Evolutionary conservation across 2,329 filamentous ascomycete genomes (phyloP), one percentile per base, ranked within the genome.

Genomic region (Cladosporium sp.): DNA sequence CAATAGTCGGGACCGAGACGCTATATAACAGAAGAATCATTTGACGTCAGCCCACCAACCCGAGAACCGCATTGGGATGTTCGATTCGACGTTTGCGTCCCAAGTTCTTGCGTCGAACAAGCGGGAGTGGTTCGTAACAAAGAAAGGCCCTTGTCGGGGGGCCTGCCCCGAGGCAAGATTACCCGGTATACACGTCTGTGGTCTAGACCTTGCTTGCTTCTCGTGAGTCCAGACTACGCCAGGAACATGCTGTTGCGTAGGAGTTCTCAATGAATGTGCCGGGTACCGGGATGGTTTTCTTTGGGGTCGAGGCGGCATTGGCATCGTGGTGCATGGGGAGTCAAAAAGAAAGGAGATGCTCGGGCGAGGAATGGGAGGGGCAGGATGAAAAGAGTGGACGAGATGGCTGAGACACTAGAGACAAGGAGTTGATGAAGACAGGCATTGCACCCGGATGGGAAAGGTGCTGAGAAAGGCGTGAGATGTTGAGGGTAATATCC

Each of bases 391-490:
- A 16, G 12, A 35, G 32, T 7, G 15, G 45, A 27, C 38, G 43
- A 52, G 27, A 52, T 27, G 48, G 45, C 33, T 46, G 49, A 52
- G 27, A 52, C 40, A 52, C 39, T 20, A 27, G 22, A 49, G 30
- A 52, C 45, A 48, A 48, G 38, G 36, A 22, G 19, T 27, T 15
- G n/a, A 35, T 25, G 18, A 3, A 39, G 8, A 25, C 4, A 35
- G 32, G n/a, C 15, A 25, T 4, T 5, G 4, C 5, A 9, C 22
- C 22, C 22, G 9, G 9, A 27, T 27, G 5, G 22, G 22, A 9
- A 27, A 5, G 9, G 22, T 5, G 5, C 22, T 27, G 22, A 27
- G 22, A 27, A 27, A 9, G 9, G 22, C 5, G 22, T 27, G 22
- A 5, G 22, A n/a, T 27, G 22, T 27, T 9, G 9, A 27, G 12